Conservation (phyloP, 768 basidiomycete genomes). For the Tricholoma sp. region DNA sequence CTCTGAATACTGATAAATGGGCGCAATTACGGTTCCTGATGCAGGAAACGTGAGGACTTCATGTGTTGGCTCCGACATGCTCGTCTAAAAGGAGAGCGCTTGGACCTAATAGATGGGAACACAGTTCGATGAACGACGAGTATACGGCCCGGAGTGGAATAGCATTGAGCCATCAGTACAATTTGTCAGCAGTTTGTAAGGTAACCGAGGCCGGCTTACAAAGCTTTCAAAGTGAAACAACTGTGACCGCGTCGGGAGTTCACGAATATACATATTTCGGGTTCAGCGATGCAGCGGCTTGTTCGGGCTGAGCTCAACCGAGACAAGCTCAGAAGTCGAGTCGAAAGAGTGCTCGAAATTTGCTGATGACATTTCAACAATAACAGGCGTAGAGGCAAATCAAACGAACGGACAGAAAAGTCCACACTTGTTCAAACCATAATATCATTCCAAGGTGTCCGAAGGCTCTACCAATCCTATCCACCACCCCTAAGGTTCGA, state of each 20-base stretch:
- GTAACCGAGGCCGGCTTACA: no score
- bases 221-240: no score
- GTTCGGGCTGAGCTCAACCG: no score
- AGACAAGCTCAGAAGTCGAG: no score
- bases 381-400: background rate
- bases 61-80: conserved; percentile 21
- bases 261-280: no score
- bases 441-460: background rate
- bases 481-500: background rate
- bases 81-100: conserved; percentile 5
- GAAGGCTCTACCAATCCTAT: background rate
- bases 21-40: conserved; percentile 45
- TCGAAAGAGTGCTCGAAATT: background rate
- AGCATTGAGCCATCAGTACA: no score
- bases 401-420: background rate
- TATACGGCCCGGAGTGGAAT: no score
- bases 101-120: background rate
- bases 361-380: background rate
- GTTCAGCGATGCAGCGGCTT: no score
- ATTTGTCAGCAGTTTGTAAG: background rate
- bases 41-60: conserved; percentile 53
- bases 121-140: background rate
- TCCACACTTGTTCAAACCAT: no score
- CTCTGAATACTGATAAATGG: conserved; percentile 55
- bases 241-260: no score